Base-by-base conservation (phyloP, 1,284 basidiomycete species). In the Pseudozyma thailandica region DNA sequence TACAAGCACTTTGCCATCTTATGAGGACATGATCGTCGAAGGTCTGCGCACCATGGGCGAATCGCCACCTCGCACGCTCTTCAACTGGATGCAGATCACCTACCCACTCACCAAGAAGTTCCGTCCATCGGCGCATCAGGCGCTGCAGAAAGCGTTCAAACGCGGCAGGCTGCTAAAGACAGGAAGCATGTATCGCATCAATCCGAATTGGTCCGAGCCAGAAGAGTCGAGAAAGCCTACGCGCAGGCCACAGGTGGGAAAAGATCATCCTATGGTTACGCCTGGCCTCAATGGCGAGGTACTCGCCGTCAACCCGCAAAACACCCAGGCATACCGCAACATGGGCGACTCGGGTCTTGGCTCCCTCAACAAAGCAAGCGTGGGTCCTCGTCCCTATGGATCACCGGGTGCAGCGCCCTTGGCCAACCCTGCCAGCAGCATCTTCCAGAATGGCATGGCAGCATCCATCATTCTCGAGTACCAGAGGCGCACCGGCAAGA, bases 21-120 rank as follows among this genome's bases (percentile, higher is more conserved):
- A 79, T 49, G 77, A 79, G 37, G 77, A 79, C 55, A 79, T 79
- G 77, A 75, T 79, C 18, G 71, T 77, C 50, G 77, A 79, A 46
- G 77, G 75, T 30, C 56, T 79, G 18, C 70, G 66, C 33, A 54
- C 66, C 23, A 72, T 75, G 51, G 71, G 73, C 50, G 59, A 74
- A 45, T 61, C 77, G 12, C 77, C 77, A 30, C 77, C 77, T 10
- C 72, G 77, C 27, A 71, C 63, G 30, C 66, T 79, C 6, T 78
- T 75, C 54, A 72, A 76, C 48, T 79, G 76, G 75, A 80, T 78
- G 75, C 71, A 72, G 62, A 72, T 70, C 30, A 73, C 75, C 13
- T 81, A 82, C 26, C 77, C 77, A 18, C 70, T 82, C 31, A 75
- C 64, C 55, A 79, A 79, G 38, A 82, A 80, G 63, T 82, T 82